phyloP scores from a whole-genome alignment of 202 grass and related monocot species.

The Miscanthus sacchariflorus region DNA sequence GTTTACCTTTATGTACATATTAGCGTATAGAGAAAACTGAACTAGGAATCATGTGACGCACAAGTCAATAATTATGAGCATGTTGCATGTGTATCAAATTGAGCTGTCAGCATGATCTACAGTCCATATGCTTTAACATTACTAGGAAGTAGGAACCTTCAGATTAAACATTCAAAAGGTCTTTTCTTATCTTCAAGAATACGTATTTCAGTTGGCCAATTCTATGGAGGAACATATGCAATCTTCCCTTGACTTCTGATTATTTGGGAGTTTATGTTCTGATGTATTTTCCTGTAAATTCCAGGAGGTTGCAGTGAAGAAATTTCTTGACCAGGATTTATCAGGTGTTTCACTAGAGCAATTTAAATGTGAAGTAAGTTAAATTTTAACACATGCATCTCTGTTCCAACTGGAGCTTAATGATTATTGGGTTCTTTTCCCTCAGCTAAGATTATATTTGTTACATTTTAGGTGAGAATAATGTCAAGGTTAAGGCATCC shows the following conservation, averaged over 20 bases:
- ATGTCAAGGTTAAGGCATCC: conserved; percentile 97
- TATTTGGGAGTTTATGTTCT: conserved; percentile 33
- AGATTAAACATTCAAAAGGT: conserved; percentile 20
- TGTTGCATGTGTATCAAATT: conserved; percentile 10
- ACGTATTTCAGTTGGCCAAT: neutral
- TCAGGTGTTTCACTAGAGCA: conserved; percentile 91
- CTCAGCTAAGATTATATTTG: conserved; percentile 46
- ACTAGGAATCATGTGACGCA: neutral
- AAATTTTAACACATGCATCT: conserved; percentile 26
- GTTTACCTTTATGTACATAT: conserved; percentile 1
- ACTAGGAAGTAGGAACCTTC: conserved; percentile 1
- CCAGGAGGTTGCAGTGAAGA: conserved; percentile 99
- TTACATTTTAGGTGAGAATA: conserved; percentile 77
- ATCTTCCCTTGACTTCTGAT: conserved; percentile 11
- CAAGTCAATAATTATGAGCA: neutral
- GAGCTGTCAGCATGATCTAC: neutral
- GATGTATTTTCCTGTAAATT: conserved; percentile 41
- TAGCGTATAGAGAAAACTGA: conserved; percentile 12
- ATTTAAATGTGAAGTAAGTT: conserved; percentile 98
- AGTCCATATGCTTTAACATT: neutral
- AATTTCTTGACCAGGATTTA: conserved; percentile 98
- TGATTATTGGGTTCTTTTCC: conserved; percentile 36
- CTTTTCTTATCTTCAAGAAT: neutral
- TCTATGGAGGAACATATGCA: conserved; percentile 13
- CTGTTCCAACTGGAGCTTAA: conserved; percentile 19